Conservation (phyloP, 306 rosid species). For the Castanea mollissima region DNA sequence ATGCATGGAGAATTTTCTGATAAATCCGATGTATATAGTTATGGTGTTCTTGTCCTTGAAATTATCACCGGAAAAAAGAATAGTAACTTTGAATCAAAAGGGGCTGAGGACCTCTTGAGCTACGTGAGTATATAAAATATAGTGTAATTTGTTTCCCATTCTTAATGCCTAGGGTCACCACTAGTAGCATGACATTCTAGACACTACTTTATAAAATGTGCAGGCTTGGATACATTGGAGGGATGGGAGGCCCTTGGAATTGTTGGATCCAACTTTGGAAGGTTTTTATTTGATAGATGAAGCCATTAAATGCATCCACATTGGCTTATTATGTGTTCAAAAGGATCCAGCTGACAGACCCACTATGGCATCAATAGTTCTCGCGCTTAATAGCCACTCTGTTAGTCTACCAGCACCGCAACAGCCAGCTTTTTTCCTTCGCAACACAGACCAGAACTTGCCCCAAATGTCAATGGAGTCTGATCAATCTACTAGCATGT, state of each 20-base stretch:
- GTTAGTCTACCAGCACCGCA: background rate
- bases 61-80: constrained; percentile 25
- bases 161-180: background rate
- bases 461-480: background rate
- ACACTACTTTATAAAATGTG: background rate
- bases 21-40: constrained; percentile 24
- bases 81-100: constrained; percentile 13
- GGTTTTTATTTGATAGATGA: background rate
- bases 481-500: background rate
- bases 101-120: constrained; percentile 18
- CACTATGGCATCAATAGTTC: constrained; percentile 20
- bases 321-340: constrained; percentile 33
- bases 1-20: constrained; percentile 18
- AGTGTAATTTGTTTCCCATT: background rate
- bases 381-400: constrained; percentile 1
- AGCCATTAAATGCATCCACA: constrained; percentile 19
- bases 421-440: background rate
- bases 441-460: background rate
- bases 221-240: constrained; percentile 60
- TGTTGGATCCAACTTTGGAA: constrained; percentile 12
- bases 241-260: constrained; percentile 21
- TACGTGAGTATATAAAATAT: background rate
- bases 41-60: constrained; percentile 18
- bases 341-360: constrained; percentile 27
- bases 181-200: background rate